Percentiles rank a stretch among this genome's conserved stretches.
phyloP scores from a whole-genome alignment of 192 early-diverging fungal genomes.

The Obelidium mucronatum region DNA sequence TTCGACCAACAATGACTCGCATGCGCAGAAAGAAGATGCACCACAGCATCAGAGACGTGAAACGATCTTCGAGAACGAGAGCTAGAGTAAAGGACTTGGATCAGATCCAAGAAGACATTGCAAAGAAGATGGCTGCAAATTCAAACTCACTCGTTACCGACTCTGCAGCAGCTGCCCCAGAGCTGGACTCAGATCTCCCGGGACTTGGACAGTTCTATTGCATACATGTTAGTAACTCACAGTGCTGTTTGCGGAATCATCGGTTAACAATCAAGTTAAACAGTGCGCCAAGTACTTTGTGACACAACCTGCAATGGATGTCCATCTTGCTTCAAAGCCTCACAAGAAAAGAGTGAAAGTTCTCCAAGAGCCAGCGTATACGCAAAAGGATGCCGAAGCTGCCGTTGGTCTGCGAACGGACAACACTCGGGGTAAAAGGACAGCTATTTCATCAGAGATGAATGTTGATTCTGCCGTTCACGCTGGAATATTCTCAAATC shows the following conservation, averaged over 20 bases:
- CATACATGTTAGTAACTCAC: constrained; percentile 57
- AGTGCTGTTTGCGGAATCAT: not conserved
- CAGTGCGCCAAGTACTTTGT: constrained; percentile 78
- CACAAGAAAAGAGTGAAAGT: constrained; percentile 91
- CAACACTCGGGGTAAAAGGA: constrained; percentile 28
- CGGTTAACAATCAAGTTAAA: not conserved
- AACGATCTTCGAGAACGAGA: constrained; percentile 82
- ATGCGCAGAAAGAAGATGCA: constrained; percentile 38
- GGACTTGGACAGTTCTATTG: constrained; percentile 94
- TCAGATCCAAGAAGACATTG: constrained; percentile 91
- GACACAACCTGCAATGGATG: constrained; percentile 60
- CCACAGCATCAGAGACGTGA: constrained; percentile 77
- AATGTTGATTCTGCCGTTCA: constrained; percentile 16
- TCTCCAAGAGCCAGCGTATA: constrained; percentile 84
- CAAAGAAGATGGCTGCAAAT: constrained; percentile 48
- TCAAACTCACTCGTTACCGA: not conserved
- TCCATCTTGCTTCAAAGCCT: constrained; percentile 79
- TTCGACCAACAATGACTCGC: constrained; percentile 10
- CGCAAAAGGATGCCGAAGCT: constrained; percentile 81
- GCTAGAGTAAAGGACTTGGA: constrained; percentile 92
- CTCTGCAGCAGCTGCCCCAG: constrained; percentile 59
- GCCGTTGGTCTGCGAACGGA: constrained; percentile 57
- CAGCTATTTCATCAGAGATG: constrained; percentile 23
- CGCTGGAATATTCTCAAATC: not conserved
- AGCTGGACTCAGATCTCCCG: constrained; percentile 84